Evolutionary conservation across 495 filamentous ascomycete species (phyloP).

Genomic region (Pyrenula massariospora): DNA sequence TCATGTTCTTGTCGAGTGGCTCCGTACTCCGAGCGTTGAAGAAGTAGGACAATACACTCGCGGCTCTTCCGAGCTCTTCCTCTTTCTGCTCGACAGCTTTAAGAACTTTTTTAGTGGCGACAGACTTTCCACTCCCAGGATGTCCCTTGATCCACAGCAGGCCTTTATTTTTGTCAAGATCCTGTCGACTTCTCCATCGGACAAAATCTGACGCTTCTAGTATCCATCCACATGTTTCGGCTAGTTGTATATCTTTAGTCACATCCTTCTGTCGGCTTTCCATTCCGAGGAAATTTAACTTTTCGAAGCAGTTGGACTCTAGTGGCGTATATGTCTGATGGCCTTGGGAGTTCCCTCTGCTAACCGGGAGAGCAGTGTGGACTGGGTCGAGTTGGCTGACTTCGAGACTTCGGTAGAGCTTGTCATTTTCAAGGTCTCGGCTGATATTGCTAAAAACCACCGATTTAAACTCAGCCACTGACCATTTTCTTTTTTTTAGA

Average conservation of each 20-base stretch:
- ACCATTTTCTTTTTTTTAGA: background rate
- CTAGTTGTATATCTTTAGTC: background rate
- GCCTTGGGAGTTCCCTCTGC: too few relatives aligned
- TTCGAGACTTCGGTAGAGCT: too few relatives aligned
- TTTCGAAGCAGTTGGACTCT: background rate
- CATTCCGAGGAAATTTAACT: background rate
- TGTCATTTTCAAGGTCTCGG: too few relatives aligned
- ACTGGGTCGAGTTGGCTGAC: too few relatives aligned
- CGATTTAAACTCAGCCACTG: too few relatives aligned
- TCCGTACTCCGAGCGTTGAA: slow-evolving; percentile 21
- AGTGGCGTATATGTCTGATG: too few relatives aligned
- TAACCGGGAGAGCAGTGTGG: too few relatives aligned
- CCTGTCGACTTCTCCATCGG: background rate
- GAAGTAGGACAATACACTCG: slow-evolving; percentile 24
- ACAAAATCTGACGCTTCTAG: background rate
- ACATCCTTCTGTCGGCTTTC: background rate
- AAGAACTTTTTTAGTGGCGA: background rate
- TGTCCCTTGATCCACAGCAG: background rate
- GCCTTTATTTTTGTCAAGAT: background rate
- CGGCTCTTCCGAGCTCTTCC: slow-evolving; percentile 14
- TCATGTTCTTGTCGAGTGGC: slow-evolving; percentile 14
- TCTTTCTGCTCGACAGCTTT: background rate
- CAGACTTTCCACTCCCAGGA: background rate
- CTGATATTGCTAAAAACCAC: too few relatives aligned
- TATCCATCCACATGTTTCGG: background rate